phyloP scores from a whole-genome alignment of 305 asterid genomes.

The Rubia tinctorum region DNA sequence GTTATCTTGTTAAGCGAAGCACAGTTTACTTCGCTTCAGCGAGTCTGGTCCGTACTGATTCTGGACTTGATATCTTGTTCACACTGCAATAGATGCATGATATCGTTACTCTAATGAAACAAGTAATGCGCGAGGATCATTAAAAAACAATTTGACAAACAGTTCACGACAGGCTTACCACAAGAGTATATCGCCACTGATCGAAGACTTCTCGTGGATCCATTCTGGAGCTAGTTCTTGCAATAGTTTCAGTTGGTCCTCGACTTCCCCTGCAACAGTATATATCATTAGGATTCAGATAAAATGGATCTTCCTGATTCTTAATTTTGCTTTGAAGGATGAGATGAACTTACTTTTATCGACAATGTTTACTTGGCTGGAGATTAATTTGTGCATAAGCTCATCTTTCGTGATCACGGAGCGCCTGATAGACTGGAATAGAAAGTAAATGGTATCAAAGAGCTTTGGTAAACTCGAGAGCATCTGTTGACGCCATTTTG shows the following conservation, averaged over 20 bases:
- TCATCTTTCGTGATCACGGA: slow-evolving; percentile 73
- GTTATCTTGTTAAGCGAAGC: neutral
- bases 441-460: slow-evolving; percentile 55
- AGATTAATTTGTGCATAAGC: slow-evolving; percentile 50
- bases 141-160: neutral
- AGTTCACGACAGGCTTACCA: slow-evolving; percentile 35
- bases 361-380: slow-evolving; percentile 38
- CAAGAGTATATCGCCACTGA: slow-evolving; percentile 58
- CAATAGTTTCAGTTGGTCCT: slow-evolving; percentile 70
- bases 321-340: neutral
- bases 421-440: slow-evolving; percentile 59
- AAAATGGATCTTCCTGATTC: slow-evolving; percentile 9
- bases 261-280: slow-evolving; percentile 57
- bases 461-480: slow-evolving; percentile 66
- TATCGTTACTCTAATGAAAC: neutral
- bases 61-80: slow-evolving; percentile 53
- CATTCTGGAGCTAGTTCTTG: slow-evolving; percentile 85
- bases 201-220: slow-evolving; percentile 54
- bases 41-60: slow-evolving; percentile 48
- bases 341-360: slow-evolving; percentile 50
- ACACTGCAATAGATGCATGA: slow-evolving; percentile 40
- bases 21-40: slow-evolving; percentile 53
- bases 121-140: neutral
- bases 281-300: slow-evolving; percentile 11
- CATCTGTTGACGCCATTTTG: slow-evolving; percentile 64